phyloP scores from a whole-genome alignment of 2,329 filamentous ascomycete species.

The Colletotrichum noveboracense region DNA sequence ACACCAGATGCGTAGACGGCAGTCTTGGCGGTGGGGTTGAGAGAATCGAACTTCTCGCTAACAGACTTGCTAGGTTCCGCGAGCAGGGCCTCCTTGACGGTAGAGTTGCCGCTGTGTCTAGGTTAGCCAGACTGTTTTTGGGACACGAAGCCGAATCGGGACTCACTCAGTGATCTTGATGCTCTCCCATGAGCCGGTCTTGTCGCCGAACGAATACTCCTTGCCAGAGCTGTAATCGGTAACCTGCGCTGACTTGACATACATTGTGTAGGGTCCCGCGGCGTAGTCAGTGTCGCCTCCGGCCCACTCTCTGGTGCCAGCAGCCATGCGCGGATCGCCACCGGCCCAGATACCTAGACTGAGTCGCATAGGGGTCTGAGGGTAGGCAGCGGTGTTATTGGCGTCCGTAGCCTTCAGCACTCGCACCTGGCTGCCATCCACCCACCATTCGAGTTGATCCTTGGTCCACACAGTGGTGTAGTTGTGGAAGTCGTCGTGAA shows the following conservation, averaged over 20 bases:
- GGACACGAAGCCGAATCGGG: background rate
- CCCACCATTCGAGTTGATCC: conserved; percentile 69
- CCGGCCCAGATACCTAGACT: conserved; percentile 72
- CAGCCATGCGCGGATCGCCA: conserved; percentile 58
- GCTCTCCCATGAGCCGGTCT: conserved; percentile 65
- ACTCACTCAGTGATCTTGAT: conserved; percentile 53
- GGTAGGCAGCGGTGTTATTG: conserved; percentile 68
- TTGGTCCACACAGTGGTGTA: conserved; percentile 79
- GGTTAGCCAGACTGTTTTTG: conserved; percentile 21
- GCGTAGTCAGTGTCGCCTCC: conserved; percentile 72
- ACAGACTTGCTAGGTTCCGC: conserved; percentile 46
- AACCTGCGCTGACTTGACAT: conserved; percentile 63
- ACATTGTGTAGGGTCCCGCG: conserved; percentile 75
- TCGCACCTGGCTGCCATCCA: conserved; percentile 72
- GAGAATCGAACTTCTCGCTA: conserved; percentile 58
- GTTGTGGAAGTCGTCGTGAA: conserved; percentile 71
- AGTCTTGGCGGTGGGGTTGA: conserved; percentile 55
- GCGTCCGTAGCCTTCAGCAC: conserved; percentile 66
- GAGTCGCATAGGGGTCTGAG: conserved; percentile 78
- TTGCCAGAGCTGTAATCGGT: conserved; percentile 67
- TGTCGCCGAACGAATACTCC: conserved; percentile 70
- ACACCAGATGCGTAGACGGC: conserved; percentile 57
- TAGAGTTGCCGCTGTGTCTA: conserved; percentile 59
- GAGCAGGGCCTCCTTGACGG: conserved; percentile 50
- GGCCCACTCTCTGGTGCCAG: conserved; percentile 71